Base-by-base conservation (phyloP, 1,284 basidiomycete genomes). In the Xanthoconium separans region DNA sequence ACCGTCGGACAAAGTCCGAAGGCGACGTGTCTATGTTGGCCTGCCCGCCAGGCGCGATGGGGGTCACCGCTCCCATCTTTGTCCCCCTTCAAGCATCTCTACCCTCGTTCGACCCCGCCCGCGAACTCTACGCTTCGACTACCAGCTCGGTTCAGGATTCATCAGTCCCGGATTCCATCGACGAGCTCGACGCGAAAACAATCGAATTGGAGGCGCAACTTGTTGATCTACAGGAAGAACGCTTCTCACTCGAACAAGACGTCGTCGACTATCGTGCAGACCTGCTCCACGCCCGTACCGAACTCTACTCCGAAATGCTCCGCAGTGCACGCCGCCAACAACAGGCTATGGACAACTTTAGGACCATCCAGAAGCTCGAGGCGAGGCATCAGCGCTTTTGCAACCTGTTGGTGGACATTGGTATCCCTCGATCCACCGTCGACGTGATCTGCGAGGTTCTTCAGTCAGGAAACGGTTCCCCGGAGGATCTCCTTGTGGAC, bases 401-500 rank as follows among this genome's bases (percentile, higher is more conserved):
- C 40, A 58, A 61, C 36, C 48, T 75, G 41, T 61, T 75, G 58
- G 59, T 66, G 59, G 62, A 71, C 18, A 62, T 66, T 22, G 71
- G 69, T 10, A 68, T 68, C 24, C 66, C 69, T 47, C 55, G 47
- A 15, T 49, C 56, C 16, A 56, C 70, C 0, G 56, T 65, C 30
- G 62, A 65, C 37, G 59, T 59, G 16, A 59, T 68, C 16, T 69
- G 50, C 43, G 37, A 61, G 27, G 47, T 44, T 22, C 54, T 67
- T 18, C 60, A 60, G 15, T 59, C 60, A 15, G 57, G 50, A 20
- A 50, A 52, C 12, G 64, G 56, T 18, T 65, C 73, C 18, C 66
- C 77, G 7, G 78, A 81, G 45, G 68, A 75, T 9, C 76, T 79
- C 2, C 65, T 83, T 16, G 70, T 82, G 22, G 61, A 72, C 15